Evolutionary conservation across 768 basidiomycete species (phyloP).

Genomic region (Suillus brevipes): DNA sequence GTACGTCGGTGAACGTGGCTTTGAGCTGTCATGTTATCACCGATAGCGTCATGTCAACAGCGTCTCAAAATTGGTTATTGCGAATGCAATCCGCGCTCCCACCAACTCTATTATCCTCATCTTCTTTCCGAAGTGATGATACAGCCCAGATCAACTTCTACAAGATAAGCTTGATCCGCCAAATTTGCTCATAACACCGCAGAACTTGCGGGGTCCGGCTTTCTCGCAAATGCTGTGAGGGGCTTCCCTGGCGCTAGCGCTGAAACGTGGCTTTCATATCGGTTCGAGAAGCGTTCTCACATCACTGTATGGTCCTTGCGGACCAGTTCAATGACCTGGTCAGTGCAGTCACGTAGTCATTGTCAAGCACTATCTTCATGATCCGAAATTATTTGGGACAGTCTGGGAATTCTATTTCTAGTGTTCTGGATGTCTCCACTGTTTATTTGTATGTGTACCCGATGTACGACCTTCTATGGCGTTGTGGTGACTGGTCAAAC

Average conservation of each 20-base stretch:
- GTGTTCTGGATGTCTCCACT: neutral
- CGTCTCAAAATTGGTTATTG: slow-evolving; percentile 1
- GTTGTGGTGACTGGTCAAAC: neutral
- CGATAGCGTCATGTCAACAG: slow-evolving; percentile 8
- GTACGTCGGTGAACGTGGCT: slow-evolving; percentile 6
- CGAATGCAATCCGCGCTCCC: neutral
- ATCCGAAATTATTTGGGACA: slow-evolving; percentile 3
- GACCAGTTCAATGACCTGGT: neutral
- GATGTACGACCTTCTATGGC: neutral
- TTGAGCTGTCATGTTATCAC: slow-evolving; percentile 9
- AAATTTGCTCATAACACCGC: neutral
- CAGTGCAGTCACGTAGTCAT: neutral
- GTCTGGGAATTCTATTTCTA: slow-evolving; percentile 1
- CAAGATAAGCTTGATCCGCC: slow-evolving; percentile 15
- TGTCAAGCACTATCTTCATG: neutral
- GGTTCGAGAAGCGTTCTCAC: neutral
- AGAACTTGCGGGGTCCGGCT: neutral
- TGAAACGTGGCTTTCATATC: neutral
- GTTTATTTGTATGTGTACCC: neutral
- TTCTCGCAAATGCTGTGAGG: neutral
- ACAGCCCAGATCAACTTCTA: slow-evolving; percentile 12
- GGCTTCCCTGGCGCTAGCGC: neutral
- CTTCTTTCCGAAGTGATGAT: slow-evolving; percentile 14
- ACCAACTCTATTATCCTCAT: slow-evolving; percentile 15
- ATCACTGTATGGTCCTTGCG: neutral